Evolutionary conservation across 352 stramenopile species (phyloP).

Genomic region (Pythium grandisporangium): DNA sequence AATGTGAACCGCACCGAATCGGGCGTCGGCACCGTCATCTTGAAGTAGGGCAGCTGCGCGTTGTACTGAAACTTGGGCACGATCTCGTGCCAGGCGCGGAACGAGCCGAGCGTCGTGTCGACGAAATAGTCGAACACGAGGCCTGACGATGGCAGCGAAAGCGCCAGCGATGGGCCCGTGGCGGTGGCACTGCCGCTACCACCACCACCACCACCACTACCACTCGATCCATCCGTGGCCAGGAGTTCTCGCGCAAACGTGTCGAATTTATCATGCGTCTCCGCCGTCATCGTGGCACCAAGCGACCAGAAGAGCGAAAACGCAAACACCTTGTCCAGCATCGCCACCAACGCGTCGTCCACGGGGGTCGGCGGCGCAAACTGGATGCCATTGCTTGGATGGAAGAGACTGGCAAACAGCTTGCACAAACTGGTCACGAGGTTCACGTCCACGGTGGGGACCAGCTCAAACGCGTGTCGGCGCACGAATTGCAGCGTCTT

Average conservation of each 20-base stretch:
- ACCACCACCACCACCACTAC: no score
- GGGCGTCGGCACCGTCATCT: constrained; percentile 45
- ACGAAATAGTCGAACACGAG: constrained; percentile 71
- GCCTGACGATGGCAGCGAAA: constrained; percentile 28
- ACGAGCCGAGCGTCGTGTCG: constrained; percentile 19
- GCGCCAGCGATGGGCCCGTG: no score
- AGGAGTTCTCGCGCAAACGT: constrained; percentile 38
- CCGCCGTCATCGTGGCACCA: constrained; percentile 49
- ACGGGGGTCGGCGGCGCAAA: constrained; percentile 3
- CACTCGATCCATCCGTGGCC: constrained; percentile 6
- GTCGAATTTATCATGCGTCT: constrained; percentile 51
- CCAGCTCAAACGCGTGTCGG: constrained; percentile 39
- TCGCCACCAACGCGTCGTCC: constrained; percentile 13
- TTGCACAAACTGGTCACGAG: constrained; percentile 65
- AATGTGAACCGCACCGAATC: constrained; percentile 38
- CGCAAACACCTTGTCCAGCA: constrained; percentile 48
- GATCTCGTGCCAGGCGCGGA: constrained; percentile 25
- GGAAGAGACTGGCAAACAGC: constrained; percentile 22
- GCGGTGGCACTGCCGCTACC: no score
- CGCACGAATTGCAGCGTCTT: constrained; percentile 51
- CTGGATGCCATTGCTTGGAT: not conserved
- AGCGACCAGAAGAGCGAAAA: constrained; percentile 79
- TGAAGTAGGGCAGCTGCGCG: constrained; percentile 29
- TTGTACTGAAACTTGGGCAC: constrained; percentile 35
- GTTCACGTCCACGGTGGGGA: constrained; percentile 74